These are phyloP conservation scores for Kodamaea derodonti DNA, from an alignment of 1,139 yeast species.

Conservation along the genomic window DNA sequence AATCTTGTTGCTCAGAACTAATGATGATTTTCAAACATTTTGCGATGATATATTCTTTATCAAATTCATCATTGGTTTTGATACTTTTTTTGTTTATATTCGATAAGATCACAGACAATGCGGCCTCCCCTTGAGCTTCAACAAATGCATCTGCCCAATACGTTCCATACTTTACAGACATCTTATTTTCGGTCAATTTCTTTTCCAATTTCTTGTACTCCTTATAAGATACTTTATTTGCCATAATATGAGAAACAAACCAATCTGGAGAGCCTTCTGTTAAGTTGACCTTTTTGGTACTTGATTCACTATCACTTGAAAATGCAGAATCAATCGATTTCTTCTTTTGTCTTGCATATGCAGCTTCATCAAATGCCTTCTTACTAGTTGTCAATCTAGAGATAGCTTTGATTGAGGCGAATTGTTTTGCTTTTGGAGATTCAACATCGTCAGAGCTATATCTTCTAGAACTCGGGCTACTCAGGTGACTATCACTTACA, in stretches of 20 bases:
- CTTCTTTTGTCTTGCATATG: slow-evolving; percentile 11
- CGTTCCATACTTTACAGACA: slow-evolving; percentile 15
- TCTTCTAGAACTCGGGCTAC: neutral
- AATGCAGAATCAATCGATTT: slow-evolving; percentile 13
- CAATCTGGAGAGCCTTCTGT: slow-evolving; percentile 43
- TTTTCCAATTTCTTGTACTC: slow-evolving; percentile 37
- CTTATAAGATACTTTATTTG: slow-evolving; percentile 29
- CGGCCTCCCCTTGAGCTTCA: slow-evolving; percentile 43
- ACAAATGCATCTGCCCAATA: slow-evolving; percentile 33
- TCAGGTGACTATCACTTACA: neutral
- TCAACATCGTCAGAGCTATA: slow-evolving; percentile 4
- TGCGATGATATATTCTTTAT: slow-evolving; percentile 36
- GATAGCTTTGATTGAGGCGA: slow-evolving; percentile 12
- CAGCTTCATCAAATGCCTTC: slow-evolving; percentile 10
- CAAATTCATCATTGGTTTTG: slow-evolving; percentile 44
- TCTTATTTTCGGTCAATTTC: slow-evolving; percentile 22
- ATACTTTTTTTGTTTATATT: slow-evolving; percentile 41
- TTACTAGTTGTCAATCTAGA: slow-evolving; percentile 11
- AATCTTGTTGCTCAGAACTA: slow-evolving; percentile 18
- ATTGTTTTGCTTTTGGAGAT: slow-evolving; percentile 9
- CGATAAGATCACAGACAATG: slow-evolving; percentile 37
- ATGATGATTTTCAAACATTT: slow-evolving; percentile 36
- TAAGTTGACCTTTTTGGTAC: slow-evolving; percentile 11
- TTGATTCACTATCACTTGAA: slow-evolving; percentile 11
- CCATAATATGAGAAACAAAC: slow-evolving; percentile 38